Conservation (phyloP, 768 basidiomycete genomes). For the Boletus sp. region DNA sequence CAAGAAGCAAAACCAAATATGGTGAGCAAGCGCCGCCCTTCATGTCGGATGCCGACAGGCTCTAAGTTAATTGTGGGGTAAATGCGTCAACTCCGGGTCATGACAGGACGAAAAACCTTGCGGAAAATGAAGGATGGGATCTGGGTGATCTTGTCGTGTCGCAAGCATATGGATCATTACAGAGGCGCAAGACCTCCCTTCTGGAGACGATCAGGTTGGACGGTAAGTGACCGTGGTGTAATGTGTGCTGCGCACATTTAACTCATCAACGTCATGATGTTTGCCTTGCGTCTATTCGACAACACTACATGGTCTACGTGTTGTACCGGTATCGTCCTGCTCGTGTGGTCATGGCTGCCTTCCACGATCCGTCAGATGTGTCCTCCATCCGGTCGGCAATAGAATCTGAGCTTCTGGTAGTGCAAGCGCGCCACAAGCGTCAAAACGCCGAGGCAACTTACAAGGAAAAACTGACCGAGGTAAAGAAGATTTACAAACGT, state of each 20-base stretch:
- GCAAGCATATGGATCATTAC: conserved; percentile 38
- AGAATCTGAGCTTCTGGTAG: conserved; percentile 28
- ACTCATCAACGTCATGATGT: neutral
- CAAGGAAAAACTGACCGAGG: conserved; percentile 28
- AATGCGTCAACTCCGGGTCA: neutral
- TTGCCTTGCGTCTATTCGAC: neutral
- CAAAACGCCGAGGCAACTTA: conserved; percentile 28
- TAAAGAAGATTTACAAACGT: conserved; percentile 44
- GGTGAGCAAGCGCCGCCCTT: conserved; percentile 7
- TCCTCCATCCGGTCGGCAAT: conserved; percentile 14
- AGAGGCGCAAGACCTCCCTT: conserved; percentile 34
- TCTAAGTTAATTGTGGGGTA: neutral
- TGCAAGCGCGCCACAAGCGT: conserved; percentile 25
- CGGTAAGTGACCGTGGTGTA: conserved; percentile 32
- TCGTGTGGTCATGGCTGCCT: neutral
- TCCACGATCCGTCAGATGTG: conserved; percentile 17
- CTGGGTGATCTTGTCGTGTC: conserved; percentile 39
- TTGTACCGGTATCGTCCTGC: neutral
- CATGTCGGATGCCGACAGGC: neutral
- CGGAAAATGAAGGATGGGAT: conserved; percentile 41
- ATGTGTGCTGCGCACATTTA: neutral
- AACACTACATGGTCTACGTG: neutral
- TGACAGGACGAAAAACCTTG: conserved; percentile 36
- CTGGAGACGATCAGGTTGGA: conserved; percentile 36
- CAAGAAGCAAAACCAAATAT: conserved; percentile 9